phyloP scores from a whole-genome alignment of 257 asterid species.

The Leptodermis oblonga region DNA sequence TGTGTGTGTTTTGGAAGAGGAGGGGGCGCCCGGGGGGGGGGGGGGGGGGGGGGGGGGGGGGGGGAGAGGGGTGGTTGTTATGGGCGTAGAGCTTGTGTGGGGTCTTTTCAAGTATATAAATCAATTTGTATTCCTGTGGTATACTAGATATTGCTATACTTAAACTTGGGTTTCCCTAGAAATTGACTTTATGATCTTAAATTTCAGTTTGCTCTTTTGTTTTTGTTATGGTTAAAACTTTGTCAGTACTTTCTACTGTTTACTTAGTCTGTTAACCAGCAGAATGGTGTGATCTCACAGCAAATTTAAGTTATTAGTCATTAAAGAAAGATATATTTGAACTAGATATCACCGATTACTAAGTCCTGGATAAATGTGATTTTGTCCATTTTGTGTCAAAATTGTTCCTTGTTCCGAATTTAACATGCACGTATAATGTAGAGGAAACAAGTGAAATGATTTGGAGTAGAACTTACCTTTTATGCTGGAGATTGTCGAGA shows the following conservation, averaged over 20 bases:
- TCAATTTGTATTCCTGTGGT: too few relatives aligned
- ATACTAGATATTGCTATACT: not conserved
- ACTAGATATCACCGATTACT: not conserved
- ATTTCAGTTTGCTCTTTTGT: not conserved
- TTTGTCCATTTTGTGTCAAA: not conserved
- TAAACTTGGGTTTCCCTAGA: not conserved
- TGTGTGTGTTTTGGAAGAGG: too few relatives aligned
- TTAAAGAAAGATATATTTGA: too few relatives aligned
- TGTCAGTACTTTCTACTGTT: not conserved
- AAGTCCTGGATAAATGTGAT: not conserved
- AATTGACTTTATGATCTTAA: not conserved
- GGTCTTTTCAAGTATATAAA: not conserved
- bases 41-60: too few relatives aligned
- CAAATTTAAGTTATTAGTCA: too few relatives aligned
- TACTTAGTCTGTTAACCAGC: not conserved
- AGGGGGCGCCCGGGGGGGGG: too few relatives aligned
- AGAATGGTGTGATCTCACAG: too few relatives aligned
- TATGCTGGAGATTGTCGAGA: not conserved
- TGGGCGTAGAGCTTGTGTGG: not conserved
- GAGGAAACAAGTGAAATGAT: not conserved
- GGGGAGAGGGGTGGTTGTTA: too few relatives aligned
- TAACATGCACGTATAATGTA: not conserved
- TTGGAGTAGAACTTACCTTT: not conserved
- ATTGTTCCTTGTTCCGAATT: not conserved
- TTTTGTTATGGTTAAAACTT: not conserved